phyloP scores from a whole-genome alignment of 2,329 filamentous ascomycete species.

The Fusarium sp. region DNA sequence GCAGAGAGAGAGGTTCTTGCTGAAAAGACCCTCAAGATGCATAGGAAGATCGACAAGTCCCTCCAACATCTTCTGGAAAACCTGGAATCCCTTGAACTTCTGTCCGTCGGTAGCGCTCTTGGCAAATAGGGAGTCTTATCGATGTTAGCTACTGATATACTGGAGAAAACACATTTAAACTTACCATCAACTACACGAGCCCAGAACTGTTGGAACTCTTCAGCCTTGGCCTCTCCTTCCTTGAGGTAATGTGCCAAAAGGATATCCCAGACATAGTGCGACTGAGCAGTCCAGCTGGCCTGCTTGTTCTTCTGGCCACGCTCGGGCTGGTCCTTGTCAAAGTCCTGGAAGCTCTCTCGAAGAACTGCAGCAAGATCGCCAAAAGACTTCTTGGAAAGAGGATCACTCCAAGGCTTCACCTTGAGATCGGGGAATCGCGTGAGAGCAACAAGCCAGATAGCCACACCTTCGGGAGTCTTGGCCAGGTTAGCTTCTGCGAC shows the following conservation, averaged over 20 bases:
- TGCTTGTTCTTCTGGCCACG: slow-evolving; percentile 66
- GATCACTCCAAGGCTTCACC: slow-evolving; percentile 81
- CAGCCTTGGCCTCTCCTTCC: slow-evolving; percentile 51
- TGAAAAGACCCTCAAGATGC: slow-evolving; percentile 75
- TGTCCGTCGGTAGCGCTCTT: slow-evolving; percentile 85
- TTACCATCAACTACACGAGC: slow-evolving; percentile 85
- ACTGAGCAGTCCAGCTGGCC: slow-evolving; percentile 80
- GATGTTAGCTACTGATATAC: slow-evolving; percentile 38
- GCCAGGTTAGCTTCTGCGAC: slow-evolving; percentile 74
- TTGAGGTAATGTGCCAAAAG: slow-evolving; percentile 70
- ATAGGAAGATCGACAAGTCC: slow-evolving; percentile 59
- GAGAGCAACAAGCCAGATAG: slow-evolving; percentile 82
- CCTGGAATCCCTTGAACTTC: slow-evolving; percentile 90
- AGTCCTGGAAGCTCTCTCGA: slow-evolving; percentile 75
- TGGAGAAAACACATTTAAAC: slow-evolving; percentile 44
- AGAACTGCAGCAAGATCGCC: slow-evolving; percentile 79
- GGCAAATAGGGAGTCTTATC: slow-evolving; percentile 82
- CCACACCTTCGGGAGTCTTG: slow-evolving; percentile 88
- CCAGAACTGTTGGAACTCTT: slow-evolving; percentile 83
- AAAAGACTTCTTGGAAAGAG: slow-evolving; percentile 76
- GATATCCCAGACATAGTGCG: slow-evolving; percentile 90
- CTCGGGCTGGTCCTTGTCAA: slow-evolving; percentile 59
- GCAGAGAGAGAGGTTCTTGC: slow-evolving; percentile 83
- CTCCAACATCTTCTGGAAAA: slow-evolving; percentile 81
- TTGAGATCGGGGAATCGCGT: slow-evolving; percentile 72